Conservation (phyloP, 176 grass and related monocot genomes). For the Metroxylon sagu region DNA sequence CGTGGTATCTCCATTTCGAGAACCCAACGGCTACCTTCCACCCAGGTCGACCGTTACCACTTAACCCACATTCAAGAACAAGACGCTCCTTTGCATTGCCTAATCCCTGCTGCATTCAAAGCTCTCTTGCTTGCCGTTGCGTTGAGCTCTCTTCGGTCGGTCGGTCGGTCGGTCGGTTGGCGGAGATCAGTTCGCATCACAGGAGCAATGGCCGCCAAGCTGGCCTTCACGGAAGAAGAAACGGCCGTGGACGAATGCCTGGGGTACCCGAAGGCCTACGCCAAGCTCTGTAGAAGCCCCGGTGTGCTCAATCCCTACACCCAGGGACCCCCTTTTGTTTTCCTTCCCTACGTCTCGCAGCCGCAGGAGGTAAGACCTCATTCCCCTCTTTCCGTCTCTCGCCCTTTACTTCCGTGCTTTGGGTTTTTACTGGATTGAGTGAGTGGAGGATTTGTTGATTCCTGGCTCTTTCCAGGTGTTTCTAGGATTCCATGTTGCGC, state of each 20-base stretch:
- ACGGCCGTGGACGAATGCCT: slow-evolving; percentile 58
- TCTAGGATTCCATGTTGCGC: too few relatives aligned
- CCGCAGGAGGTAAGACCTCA: slow-evolving; percentile 57
- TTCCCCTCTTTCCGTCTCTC: neutral
- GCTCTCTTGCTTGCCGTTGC: too few relatives aligned
- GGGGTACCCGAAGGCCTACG: slow-evolving; percentile 78
- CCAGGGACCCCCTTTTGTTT: slow-evolving; percentile 67
- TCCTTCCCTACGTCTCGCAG: slow-evolving; percentile 74
- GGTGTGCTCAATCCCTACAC: slow-evolving; percentile 34
- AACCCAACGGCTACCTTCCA: slow-evolving; percentile 40
- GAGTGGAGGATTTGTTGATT: too few relatives aligned
- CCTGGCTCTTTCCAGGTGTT: too few relatives aligned
- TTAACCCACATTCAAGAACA: neutral
- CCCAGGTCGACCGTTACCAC: slow-evolving; percentile 42
- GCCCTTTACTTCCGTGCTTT: too few relatives aligned
- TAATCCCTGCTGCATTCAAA: too few relatives aligned
- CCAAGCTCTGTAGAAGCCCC: slow-evolving; percentile 48
- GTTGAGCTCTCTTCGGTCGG: too few relatives aligned
- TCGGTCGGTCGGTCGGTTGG: too few relatives aligned
- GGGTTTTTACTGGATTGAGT: too few relatives aligned
- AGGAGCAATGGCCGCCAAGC: slow-evolving; percentile 13
- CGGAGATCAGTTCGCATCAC: neutral
- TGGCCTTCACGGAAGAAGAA: slow-evolving; percentile 70
- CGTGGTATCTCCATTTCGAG: slow-evolving; percentile 26
- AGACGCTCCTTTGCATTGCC: too few relatives aligned